Evolutionary conservation across 176 grass and related monocot species (phyloP).

Genomic region (Musa beccarii): DNA sequence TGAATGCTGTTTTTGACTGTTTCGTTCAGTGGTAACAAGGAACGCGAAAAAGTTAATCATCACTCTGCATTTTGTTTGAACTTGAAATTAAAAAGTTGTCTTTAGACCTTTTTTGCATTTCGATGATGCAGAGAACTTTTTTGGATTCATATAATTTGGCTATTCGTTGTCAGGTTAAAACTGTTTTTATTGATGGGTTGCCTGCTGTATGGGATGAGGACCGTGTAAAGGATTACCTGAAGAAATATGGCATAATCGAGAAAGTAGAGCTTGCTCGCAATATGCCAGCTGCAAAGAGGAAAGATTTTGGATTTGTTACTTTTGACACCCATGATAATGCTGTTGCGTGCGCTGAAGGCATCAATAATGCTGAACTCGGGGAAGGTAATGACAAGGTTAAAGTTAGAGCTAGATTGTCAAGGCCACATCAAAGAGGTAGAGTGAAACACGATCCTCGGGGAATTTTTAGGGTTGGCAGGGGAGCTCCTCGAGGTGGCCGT

Average conservation of each 20-base stretch:
- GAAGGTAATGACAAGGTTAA: slow-evolving; percentile 25
- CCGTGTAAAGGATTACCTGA: slow-evolving; percentile 72
- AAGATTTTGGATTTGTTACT: slow-evolving; percentile 97
- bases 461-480: slow-evolving; percentile 59
- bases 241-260: slow-evolving; percentile 81
- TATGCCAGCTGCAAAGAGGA: slow-evolving; percentile 91
- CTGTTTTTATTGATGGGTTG: slow-evolving; percentile 89
- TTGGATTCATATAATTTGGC: slow-evolving; percentile 6
- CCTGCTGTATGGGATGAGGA: slow-evolving; percentile 82
- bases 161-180: slow-evolving; percentile 53
- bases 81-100: neutral
- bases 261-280: slow-evolving; percentile 86
- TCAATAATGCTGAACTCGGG: neutral
- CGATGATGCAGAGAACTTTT: slow-evolving; percentile 3
- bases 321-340: slow-evolving; percentile 91
- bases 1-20: neutral
- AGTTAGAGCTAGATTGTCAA: slow-evolving; percentile 75
- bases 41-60: neutral
- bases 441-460: slow-evolving; percentile 58
- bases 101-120: neutral
- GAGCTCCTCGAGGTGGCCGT: slow-evolving; percentile 35
- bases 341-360: slow-evolving; percentile 26
- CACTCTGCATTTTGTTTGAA: neutral
- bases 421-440: slow-evolving; percentile 71
- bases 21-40: neutral